Evolutionary conservation across 2,329 filamentous ascomycete genomes (phyloP), one percentile per base, ranked within the genome.

Genomic region (Hypoxylon sp.): DNA sequence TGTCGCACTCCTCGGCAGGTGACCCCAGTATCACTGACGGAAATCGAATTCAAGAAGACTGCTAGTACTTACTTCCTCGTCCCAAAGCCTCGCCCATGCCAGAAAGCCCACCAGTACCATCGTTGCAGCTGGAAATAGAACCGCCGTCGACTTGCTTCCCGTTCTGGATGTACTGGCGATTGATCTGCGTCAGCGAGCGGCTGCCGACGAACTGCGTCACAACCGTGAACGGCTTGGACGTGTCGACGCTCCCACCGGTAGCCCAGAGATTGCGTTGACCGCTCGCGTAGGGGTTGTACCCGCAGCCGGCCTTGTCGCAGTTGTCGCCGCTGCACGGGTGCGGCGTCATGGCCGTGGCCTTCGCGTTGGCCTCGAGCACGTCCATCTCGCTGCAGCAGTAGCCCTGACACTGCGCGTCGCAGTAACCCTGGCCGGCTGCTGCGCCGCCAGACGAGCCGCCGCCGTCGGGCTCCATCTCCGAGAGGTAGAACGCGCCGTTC

Each of bases 371-470:
- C 51, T 67, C 64, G 20, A 67, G 51, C 4, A 67, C 50, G 24
- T 67, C 64, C 64, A 67, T 67, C 51, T 67, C 64, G 11, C 50
- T 67, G 6, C 64, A 67, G 33, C 64, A 67, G 16, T 49, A 60
- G 22, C 64, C 64, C 46, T 64, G 64, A 40, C 64, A 67, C 9
- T 67, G 64, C 16, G 59, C 64, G 26, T 67, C 64, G 8, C 64
- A 67, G 33, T 67, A 67, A 0, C 64, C 64, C 16, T 67, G 64
- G 8, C 64, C 64, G 12, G 64, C 60, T 8, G 44, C 54, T 18
- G 64, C 64, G 16, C 64, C 64, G 26, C 60, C 64, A 2, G 64
- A 60, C 5, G 60, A 36, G 0, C 64, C 64, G 0, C 64, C 64
- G 11, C 64, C 64, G 46, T 67, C 60, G 20, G 55, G 55, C 22